Percentiles rank a stretch among this genome's conserved stretches.
Evolutionary conservation across 2,329 filamentous ascomycete species (phyloP).

Genomic region (Colletotrichum musae): DNA sequence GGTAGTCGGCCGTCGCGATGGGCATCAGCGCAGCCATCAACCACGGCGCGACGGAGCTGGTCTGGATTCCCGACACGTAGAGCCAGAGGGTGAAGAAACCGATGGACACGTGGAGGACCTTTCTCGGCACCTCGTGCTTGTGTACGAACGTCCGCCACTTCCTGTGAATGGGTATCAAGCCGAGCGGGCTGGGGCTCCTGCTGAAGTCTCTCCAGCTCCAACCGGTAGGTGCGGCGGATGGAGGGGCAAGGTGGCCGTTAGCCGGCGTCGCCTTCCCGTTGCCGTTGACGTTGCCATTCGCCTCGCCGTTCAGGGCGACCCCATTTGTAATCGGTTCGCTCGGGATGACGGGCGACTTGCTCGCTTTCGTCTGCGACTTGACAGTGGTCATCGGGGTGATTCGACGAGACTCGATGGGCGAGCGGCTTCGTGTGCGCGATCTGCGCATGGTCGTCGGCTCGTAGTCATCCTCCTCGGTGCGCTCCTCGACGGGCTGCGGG

Average conservation of each 20-base stretch:
- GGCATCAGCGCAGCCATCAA: conserved; percentile 86
- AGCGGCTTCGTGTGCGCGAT: conserved; percentile 80
- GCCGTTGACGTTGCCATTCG: conserved; percentile 44
- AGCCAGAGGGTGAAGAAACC: conserved; percentile 93
- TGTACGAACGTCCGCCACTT: conserved; percentile 94
- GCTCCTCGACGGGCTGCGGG: conserved; percentile 69
- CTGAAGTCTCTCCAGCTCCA: conserved; percentile 91
- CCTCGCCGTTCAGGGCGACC: conserved; percentile 41
- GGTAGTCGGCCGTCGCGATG: conserved; percentile 84
- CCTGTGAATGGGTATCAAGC: conserved; percentile 93
- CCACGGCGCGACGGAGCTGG: conserved; percentile 84
- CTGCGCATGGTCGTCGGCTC: conserved; percentile 66
- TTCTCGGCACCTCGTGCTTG: conserved; percentile 96
- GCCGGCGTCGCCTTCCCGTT: conserved; percentile 48
- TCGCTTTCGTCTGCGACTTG: conserved; percentile 55
- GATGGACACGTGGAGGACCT: conserved; percentile 94
- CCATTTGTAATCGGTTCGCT: conserved; percentile 44
- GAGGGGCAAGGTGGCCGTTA: conserved; percentile 81
- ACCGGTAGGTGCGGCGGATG: conserved; percentile 68
- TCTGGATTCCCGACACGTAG: conserved; percentile 85
- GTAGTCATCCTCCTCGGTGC: conserved; percentile 62
- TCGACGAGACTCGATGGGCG: conserved; percentile 70
- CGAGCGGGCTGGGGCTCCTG: conserved; percentile 91
- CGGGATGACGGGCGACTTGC: conserved; percentile 44
- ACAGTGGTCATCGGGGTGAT: conserved; percentile 67